A percentile compares a stretch with the other conserved stretches of the same genome.
Evolutionary conservation across 1,139 yeast species (phyloP).

Genomic region (Magnusiomyces tetraspermus): DNA sequence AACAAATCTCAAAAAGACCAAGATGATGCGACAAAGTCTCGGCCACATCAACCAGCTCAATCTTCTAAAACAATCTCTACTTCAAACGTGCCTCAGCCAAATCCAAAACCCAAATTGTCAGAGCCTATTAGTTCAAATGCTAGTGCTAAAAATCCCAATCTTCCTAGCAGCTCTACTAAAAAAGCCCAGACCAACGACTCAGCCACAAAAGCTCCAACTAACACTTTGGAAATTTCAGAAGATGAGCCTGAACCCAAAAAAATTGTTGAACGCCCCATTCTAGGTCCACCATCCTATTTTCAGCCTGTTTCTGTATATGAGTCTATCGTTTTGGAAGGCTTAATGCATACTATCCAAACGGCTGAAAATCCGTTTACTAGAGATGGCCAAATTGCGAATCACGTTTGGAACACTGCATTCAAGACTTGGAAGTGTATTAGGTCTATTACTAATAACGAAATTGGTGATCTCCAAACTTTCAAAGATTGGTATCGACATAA

Average conservation of each 20-base stretch:
- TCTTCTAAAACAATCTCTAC: too few species aligned
- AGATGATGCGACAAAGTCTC: background rate
- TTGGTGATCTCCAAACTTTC: conserved; percentile 4
- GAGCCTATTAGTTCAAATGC: background rate
- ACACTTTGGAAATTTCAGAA: background rate
- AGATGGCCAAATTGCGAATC: conserved; percentile 1
- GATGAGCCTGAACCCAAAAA: background rate
- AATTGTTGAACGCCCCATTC: background rate
- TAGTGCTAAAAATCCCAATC: background rate
- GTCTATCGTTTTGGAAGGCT: conserved; percentile 4
- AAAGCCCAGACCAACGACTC: background rate
- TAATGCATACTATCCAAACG: conserved; percentile 3
- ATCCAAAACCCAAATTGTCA: background rate
- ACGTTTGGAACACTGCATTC: conserved; percentile 2
- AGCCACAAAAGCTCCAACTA: background rate
- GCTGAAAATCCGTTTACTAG: background rate
- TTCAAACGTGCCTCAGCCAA: background rate
- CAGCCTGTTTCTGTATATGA: conserved; percentile 5
- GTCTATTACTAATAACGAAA: conserved; percentile 3
- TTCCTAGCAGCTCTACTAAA: background rate
- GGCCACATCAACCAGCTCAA: background rate
- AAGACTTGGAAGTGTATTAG: conserved; percentile 5
- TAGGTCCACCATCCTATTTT: conserved; percentile 2
- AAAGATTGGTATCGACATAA: conserved; percentile 7
- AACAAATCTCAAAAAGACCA: background rate